Base-by-base conservation (phyloP, 306 rosid species). In the Casuarina glauca region DNA sequence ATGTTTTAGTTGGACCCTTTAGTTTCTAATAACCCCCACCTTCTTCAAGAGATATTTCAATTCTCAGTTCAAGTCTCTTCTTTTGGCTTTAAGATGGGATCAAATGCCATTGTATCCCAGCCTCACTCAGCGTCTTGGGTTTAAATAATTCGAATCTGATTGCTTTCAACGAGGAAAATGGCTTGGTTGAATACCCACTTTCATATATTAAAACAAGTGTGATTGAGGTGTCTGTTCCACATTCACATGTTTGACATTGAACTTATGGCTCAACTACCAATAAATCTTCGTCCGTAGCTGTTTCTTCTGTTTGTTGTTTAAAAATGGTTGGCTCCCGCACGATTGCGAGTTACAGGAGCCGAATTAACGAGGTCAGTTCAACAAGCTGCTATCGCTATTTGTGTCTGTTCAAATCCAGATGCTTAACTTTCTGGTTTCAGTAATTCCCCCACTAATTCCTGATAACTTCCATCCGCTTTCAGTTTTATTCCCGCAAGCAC, bases 141-240 rank as follows among this genome's bases (percentile, higher is more conserved):
- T 49, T 16, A 48, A 16, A 50, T 72, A 82, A 81, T 72, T 41
- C 61, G 72, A 78, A 75, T 80, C 51, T 81, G 69, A 78, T 58
- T 70, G 82, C 68, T 85, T 63, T 75, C 46, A 43, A 78, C 45
- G 79, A 68, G 70, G 46, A 39, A 71, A 70, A 74, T 51, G 74
- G 46, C 2, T 36, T 63, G 43, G 36, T 38, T 38, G 19, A 12
- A 35, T 12, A 38, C 69, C 69, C 69, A 38, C 69, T 63, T 63
- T 63, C 46, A 26, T 26, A 58, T 58, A 58, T 8, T 58, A 26
- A 26, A 58, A 58, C 20, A 9, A 58, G 9, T 58, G 38, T 58
- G 64, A 3, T 9, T 26, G 11, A 26, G 11, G 32, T 26, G 32
- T 26, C 32, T 26, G 32, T 26, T 26, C 66, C 41, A 9, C 63